These are phyloP conservation scores for Pseudopediastrum boryanum DNA, from an alignment of 139 green algal species.

Conservation along the genomic window DNA sequence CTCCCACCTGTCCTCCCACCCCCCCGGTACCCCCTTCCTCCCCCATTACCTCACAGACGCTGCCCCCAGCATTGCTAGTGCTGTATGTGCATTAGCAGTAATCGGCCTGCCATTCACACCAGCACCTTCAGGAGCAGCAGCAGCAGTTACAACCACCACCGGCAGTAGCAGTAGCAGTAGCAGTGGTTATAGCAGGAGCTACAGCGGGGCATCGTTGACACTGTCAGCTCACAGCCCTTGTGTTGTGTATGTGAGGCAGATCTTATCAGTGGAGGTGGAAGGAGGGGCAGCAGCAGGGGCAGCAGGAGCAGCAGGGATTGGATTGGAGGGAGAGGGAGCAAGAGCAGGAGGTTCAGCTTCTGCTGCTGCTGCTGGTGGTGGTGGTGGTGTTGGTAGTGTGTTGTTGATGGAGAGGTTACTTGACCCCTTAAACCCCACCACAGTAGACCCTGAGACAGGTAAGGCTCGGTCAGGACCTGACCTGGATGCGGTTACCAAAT, in stretches of 20 bases:
- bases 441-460: not conserved
- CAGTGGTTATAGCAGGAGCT: conserved; percentile 1
- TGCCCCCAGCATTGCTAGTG: conserved; percentile 4
- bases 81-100: conserved; percentile 12
- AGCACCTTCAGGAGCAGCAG: not conserved
- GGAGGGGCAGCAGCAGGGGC: not conserved
- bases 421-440: not conserved
- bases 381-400: not conserved
- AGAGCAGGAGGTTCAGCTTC: not conserved
- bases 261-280: not conserved
- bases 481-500: not conserved
- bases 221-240: not conserved
- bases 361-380: not conserved
- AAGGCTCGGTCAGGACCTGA: not conserved
- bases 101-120: not conserved
- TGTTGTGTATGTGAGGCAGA: conserved; percentile 5
- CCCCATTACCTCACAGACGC: conserved; percentile 18
- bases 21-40: conserved; percentile 2
- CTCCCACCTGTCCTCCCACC: conserved; percentile 4
- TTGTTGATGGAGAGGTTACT: conserved; percentile 7
- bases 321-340: not conserved
- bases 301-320: not conserved
- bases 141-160: not conserved
- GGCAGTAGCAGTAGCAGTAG: not conserved
- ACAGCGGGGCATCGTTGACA: not conserved